Conservation (phyloP, 23 red algal genomes). For the Gracilariopsis chorda region DNA sequence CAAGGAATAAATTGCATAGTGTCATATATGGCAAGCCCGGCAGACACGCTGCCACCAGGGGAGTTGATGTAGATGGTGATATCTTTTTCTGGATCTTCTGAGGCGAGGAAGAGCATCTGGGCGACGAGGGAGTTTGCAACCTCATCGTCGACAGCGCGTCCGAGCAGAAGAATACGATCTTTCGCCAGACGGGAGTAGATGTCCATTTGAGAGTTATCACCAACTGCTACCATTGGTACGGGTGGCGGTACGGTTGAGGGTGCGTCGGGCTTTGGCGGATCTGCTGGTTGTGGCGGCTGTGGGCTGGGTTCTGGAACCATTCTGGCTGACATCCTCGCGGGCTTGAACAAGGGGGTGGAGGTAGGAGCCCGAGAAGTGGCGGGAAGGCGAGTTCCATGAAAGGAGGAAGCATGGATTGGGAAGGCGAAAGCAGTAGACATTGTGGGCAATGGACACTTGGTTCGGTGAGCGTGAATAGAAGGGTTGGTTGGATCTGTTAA, state of each 20-base stretch:
- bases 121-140: constrained; percentile 91
- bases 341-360: not conserved
- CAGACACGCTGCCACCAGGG: constrained; percentile 81
- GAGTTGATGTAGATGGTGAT: constrained; percentile 96
- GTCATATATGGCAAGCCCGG: constrained; percentile 88
- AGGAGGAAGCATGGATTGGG: not conserved
- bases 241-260: constrained; percentile 60
- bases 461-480: too few species aligned
- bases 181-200: constrained; percentile 94
- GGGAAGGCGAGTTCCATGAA: not conserved
- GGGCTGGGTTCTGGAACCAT: constrained; percentile 50
- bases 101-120: constrained; percentile 83
- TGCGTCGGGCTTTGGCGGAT: constrained; percentile 59
- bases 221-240: constrained; percentile 82
- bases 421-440: not conserved
- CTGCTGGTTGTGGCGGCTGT: constrained; percentile 50
- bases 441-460: too few species aligned
- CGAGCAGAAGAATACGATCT: constrained; percentile 89
- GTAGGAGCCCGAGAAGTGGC: not conserved
- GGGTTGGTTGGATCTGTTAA: too few species aligned
- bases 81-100: constrained; percentile 82
- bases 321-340: not conserved
- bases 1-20: constrained; percentile 95
- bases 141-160: constrained; percentile 88
- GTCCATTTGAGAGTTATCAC: constrained; percentile 91